These are phyloP conservation scores for Pyrenophora graminea DNA, from an alignment of 2,329 filamentous ascomycete genomes.

Conservation along the genomic window DNA sequence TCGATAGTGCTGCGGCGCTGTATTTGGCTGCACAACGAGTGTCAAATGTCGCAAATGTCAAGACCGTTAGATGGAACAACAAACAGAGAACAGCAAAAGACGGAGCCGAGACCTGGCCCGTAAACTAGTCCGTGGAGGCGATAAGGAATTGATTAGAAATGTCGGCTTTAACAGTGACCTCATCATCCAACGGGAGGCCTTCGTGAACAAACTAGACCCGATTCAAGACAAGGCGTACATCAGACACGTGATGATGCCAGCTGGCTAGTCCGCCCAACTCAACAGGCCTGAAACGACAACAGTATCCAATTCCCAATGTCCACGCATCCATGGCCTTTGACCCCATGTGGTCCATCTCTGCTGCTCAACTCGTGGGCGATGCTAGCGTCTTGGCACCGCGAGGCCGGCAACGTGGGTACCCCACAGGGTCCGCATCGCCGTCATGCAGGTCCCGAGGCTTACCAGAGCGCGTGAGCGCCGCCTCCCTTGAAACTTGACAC, in stretches of 20 bases:
- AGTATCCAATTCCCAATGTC: background rate
- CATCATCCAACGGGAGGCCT: conserved; percentile 14
- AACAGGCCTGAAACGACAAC: background rate
- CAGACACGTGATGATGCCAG: too few species aligned
- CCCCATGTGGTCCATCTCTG: background rate
- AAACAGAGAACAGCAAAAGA: background rate
- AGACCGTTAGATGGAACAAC: conserved; percentile 2
- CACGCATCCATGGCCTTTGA: background rate
- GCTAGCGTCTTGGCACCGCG: conserved; percentile 4
- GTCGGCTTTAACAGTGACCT: conserved; percentile 23
- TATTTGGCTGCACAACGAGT: background rate
- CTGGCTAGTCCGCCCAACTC: too few species aligned
- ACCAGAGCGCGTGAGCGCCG: conserved; percentile 4
- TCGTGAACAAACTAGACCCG: conserved; percentile 13
- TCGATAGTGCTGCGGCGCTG: background rate
- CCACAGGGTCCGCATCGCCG: conserved; percentile 8
- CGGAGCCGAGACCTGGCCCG: conserved; percentile 17
- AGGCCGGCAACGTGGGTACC: conserved; percentile 11
- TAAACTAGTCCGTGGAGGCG: conserved; percentile 14
- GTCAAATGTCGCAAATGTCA: conserved; percentile 5
- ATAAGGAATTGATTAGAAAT: conserved; percentile 38
- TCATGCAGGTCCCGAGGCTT: conserved; percentile 24
- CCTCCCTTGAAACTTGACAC: background rate
- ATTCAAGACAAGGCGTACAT: too few species aligned
- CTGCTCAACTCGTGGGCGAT: background rate